phyloP scores from a whole-genome alignment of 768 basidiomycete genomes.

The Mycena alexandri region DNA sequence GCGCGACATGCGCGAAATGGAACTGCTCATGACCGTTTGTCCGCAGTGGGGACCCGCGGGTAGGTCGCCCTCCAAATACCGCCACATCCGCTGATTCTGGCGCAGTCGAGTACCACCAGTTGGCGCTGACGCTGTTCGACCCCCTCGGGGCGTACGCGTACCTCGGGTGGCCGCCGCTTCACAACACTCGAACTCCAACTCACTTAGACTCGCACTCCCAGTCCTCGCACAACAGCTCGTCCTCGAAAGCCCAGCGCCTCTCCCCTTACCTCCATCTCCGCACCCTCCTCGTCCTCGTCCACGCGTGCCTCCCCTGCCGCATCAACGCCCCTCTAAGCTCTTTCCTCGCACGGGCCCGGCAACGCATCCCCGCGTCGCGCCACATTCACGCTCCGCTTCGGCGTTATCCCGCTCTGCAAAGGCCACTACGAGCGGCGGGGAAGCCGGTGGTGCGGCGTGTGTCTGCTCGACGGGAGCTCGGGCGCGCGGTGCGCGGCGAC shows the following conservation, averaged over 20 bases:
- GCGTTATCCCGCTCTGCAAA: too few relatives aligned
- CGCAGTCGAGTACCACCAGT: conserved; percentile 24
- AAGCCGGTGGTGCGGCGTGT: too few relatives aligned
- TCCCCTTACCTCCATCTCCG: conserved; percentile 71
- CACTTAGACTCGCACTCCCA: too few relatives aligned
- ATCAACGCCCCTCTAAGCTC: conserved; percentile 72
- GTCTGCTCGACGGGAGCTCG: too few relatives aligned
- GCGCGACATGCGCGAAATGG: conserved; percentile 22
- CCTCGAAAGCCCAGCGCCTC: too few relatives aligned
- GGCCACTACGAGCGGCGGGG: too few relatives aligned
- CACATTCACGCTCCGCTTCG: conserved; percentile 48
- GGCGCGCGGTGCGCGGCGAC: too few relatives aligned
- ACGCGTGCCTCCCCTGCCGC: too few relatives aligned
- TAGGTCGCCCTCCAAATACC: background rate
- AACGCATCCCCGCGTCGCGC: conserved; percentile 58
- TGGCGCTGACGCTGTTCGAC: conserved; percentile 25
- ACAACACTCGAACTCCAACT: too few relatives aligned
- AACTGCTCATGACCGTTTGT: conserved; percentile 25
- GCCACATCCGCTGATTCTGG: background rate
- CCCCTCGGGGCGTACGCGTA: background rate
- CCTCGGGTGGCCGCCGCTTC: conserved; percentile 23
- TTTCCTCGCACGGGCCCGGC: conserved; percentile 64
- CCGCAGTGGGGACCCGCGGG: conserved; percentile 30
- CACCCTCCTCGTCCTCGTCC: too few relatives aligned
- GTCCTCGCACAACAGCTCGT: too few relatives aligned